Evolutionary conservation across 306 rosid genomes (phyloP), one percentile per base, ranked within the genome.

Genomic region (Acacia acuminata): DNA sequence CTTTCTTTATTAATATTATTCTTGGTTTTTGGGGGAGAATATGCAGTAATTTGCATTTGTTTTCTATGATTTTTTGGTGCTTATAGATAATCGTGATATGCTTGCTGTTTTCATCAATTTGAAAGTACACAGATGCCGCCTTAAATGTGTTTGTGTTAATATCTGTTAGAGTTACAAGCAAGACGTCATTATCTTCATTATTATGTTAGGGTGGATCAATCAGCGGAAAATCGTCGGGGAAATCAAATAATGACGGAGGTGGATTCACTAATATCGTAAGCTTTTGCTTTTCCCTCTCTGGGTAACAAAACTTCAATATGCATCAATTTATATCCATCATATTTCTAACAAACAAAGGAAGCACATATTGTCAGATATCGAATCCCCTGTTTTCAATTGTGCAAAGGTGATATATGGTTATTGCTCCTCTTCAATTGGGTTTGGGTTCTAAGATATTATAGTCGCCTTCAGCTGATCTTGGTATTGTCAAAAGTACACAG

Each of bases 181-280:
- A 47, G 48, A 63, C 4, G 13, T 22, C 63, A 27, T 50, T 48
- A 36, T 68, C 53, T 79, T 47, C 72, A 44, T 77, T 36, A 27
- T 82, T 76, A 30, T 36, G 22, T 82, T 73, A 43, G 63, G 90
- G 86, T 48, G 91, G 81, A 72, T 27, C 25, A 68, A 55, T 25
- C 55, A 85, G 15, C 84, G 91, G 89, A 84, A 89, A 85, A 84
- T 83, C 81, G 38, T 72, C 89, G 20, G 94, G 89, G 86, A 79
- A 71, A 79, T 43, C 88, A 63, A 87, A 75, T 60, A 78, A 56
- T 85, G 83, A 88, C 24, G 90, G 88, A 55, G 94, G 94, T 60
- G 85, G 89, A 73, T 84, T 82, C 84, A 72, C 81, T 68, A 75
- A 81, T 75, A 76, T 85, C 12, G 92, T 89, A 87, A 84, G 91